Evolutionary conservation across 2,329 filamentous ascomycete genomes (phyloP), one percentile per base, ranked within the genome.

Genomic region (Xylaria sp.): DNA sequence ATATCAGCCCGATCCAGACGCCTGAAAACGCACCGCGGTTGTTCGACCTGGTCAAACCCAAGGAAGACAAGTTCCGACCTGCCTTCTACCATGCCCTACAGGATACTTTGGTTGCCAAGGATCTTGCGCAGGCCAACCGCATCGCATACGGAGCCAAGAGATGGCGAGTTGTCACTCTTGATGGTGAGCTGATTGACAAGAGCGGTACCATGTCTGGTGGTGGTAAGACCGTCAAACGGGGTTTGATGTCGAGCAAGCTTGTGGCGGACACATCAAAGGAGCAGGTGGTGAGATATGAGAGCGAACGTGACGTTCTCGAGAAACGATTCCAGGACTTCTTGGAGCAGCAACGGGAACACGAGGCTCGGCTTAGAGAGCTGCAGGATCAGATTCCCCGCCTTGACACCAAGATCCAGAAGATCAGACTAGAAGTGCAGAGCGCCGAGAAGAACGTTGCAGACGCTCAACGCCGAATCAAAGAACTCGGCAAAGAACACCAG

Each of bases 131-230:
- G 73, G 95, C 94, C 1, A 97, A 97, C 75, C 87, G 94, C 52
- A 97, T 99, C 66, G 94, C 94, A 6, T 99, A 97, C 69, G 93
- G 94, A 48, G 90, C 90, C 51, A 90, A 87, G 78, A 81, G 94
- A 73, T 99, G 94, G 94, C 87, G 94, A 65, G 94, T 99, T 2
- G 94, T 99, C 47, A 99, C 94, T 0, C 83, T 99, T 1, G 91
- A 92, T 62, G 94, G 94, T 53, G 92, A 97, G 74, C 82, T 99
- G 55, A 97, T 99, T 66, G 94, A 99, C 77, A 95, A 95, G 73
- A 97, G 93, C 0, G 94, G 94, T 80, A 97, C 94, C 42, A 97
- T 99, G 94, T 96, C 91, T 60, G 94, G 94, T 79, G 94, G 94
- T 80, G 94, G 94, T 59, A 93, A 85, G 51, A 90, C 90, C 13